Base-by-base conservation (phyloP, 176 grass and related monocot species). In the Carex kokanica region DNA sequence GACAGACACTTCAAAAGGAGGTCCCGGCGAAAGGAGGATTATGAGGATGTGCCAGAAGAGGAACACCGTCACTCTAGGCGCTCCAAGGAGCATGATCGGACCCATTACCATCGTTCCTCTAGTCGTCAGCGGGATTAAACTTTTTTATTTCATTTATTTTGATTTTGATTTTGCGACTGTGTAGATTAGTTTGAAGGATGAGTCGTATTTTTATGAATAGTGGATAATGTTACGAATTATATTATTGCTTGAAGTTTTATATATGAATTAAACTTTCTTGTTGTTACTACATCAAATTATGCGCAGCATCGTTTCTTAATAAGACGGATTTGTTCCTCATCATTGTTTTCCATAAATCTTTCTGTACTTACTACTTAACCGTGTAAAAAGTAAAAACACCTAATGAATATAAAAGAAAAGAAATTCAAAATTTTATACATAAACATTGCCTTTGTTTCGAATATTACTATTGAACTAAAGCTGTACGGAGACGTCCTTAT, bases 1-100 rank as follows among this genome's bases (percentile, higher is more conserved):
- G 93, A 99, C 41, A 89, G 88, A 67, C 93, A 99, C 60, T 99
- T 99, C 86, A 99, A 99, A 91, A 78, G 97, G 56, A 84, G 89
- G 64, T 88, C 97, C 60, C 88, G 88, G 3, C 86, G 89, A 69
- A 87, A 87, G 86, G 91, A 86, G 60, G 84, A 84, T 65, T 73
- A 83, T 45, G 90, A 85, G 78, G 86, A 63, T 49, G 79, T 82
- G 61, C 80, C 68, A 53, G 69, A 84, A 23, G 86, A 86, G 52
- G 78, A 83, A 52, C 52, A 49, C 34, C 74, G 89, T n/a, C 69
- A 88, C 32, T 83, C 88, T 1, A 87, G 60, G 36, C 64, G 60
- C 24, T 82, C 80, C 0, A 65, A 62, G 40, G 63, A 82, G 15
- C 60, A 82, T 9, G 73, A 77, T 13, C 73, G 73, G 73, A 56